phyloP scores from a whole-genome alignment of 768 basidiomycete species.

The Leccinellum albellum region DNA sequence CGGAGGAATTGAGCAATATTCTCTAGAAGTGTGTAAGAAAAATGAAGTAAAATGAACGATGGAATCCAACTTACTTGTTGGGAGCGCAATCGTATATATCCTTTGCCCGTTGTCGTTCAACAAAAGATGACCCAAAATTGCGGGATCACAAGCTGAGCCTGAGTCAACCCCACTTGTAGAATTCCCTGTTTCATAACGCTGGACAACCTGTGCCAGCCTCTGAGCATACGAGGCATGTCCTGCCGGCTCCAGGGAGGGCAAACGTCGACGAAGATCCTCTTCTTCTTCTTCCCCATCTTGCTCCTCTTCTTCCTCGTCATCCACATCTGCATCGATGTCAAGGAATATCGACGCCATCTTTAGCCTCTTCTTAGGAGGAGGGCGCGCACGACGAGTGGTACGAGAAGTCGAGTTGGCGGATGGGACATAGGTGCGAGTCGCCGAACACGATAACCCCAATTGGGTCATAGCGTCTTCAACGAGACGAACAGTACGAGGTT shows the following conservation, averaged over 20 bases:
- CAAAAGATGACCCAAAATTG: neutral
- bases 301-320: neutral
- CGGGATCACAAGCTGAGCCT: neutral
- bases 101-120: neutral
- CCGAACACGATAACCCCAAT: too few relatives aligned
- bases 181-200: neutral
- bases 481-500: too few relatives aligned
- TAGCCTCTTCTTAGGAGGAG: too few relatives aligned
- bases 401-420: too few relatives aligned
- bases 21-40: neutral
- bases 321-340: too few relatives aligned
- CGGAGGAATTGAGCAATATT: neutral
- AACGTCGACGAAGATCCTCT: neutral
- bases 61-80: neutral
- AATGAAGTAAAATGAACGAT: neutral
- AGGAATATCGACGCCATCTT: too few relatives aligned
- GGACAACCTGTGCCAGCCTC: neutral
- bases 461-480: too few relatives aligned
- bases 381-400: too few relatives aligned
- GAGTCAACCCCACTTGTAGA: neutral
- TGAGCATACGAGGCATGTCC: neutral
- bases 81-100: neutral
- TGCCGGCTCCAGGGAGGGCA: neutral
- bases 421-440: too few relatives aligned
- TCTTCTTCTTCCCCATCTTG: neutral